phyloP scores from a whole-genome alignment of 164 flowering plant species.

The Berberis thunbergii region DNA sequence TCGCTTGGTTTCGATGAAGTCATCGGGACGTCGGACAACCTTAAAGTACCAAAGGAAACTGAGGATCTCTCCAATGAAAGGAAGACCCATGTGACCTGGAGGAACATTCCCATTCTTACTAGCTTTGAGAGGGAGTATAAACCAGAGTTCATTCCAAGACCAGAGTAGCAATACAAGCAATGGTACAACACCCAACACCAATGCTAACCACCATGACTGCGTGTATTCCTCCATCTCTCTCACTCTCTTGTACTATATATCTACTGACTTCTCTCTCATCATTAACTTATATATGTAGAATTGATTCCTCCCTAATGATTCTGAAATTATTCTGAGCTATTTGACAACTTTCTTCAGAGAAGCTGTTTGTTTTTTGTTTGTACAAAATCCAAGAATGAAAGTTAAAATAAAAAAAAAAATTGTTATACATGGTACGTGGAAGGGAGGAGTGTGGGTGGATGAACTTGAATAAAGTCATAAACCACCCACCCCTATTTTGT shows the following conservation, averaged over 20 bases:
- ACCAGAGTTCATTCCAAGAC: not conserved
- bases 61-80: not conserved
- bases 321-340: not conserved
- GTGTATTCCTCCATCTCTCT: not conserved
- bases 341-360: not conserved
- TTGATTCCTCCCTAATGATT: too few species aligned
- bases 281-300: not conserved
- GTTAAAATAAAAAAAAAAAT: too few species aligned
- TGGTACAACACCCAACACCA: not conserved
- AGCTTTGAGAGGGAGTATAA: not conserved
- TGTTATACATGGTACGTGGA: too few species aligned
- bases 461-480: too few species aligned
- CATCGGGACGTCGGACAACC: not conserved
- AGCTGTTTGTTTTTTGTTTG: too few species aligned
- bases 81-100: not conserved
- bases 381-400: not conserved
- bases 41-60: not conserved
- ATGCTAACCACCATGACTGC: not conserved
- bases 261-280: not conserved
- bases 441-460: too few species aligned
- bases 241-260: not conserved
- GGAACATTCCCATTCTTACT: not conserved
- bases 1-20: not conserved
- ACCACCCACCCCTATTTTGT: too few species aligned
- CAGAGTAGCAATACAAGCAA: not conserved